Base-by-base conservation (phyloP, 2,329 filamentous ascomycete genomes). In the Beauveria scarabaeidicola region DNA sequence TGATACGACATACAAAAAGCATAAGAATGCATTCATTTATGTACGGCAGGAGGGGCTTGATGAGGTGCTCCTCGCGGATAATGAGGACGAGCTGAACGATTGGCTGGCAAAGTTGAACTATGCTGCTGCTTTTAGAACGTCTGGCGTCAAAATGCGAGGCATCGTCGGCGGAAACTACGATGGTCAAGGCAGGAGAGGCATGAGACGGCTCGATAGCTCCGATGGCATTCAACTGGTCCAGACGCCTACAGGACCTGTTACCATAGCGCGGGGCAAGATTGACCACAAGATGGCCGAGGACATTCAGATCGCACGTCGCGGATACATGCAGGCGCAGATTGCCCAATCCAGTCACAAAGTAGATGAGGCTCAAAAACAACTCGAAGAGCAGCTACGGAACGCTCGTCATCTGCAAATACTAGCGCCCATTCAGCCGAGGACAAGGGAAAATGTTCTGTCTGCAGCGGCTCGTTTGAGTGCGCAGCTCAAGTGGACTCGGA, bases 31-130 rank as follows among this genome's bases (percentile, higher is more conserved):
- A 0, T 97, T 99, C 68, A 81, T 92, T 15, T 93, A 97, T 67
- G 89, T 96, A 61, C 85, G 91, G 32, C 90, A 94, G 64, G 89
- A 89, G 54, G 89, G 91, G 1, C 78, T 92, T 43, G 93, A 99
- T 68, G 94, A 99, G 70, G 87, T 93, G 0, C 87, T 99, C 41
- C 77, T 97, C 19, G 93, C 94, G 5, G 92, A 97, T 66, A 91
- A 85, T 57, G 94, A 99, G 67, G 79, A 84, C 1, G 94, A 99
- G 67, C 86, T 96, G 81, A 96, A 97, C 67, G 94, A 99, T 69
- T 99, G 94, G 94, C 78, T 99, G 29, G 90, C 89, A 8, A 94
- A 96, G 68, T 82, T 99, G 62, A 99, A 99, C 71, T 97, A 97
- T 70, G 93, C 93, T 38, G 92, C 94, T 9, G 90, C 94, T 1